Evolutionary conservation across 805 yeast genomes (phyloP).

Genomic region (Lachancea thermotolerans): DNA sequence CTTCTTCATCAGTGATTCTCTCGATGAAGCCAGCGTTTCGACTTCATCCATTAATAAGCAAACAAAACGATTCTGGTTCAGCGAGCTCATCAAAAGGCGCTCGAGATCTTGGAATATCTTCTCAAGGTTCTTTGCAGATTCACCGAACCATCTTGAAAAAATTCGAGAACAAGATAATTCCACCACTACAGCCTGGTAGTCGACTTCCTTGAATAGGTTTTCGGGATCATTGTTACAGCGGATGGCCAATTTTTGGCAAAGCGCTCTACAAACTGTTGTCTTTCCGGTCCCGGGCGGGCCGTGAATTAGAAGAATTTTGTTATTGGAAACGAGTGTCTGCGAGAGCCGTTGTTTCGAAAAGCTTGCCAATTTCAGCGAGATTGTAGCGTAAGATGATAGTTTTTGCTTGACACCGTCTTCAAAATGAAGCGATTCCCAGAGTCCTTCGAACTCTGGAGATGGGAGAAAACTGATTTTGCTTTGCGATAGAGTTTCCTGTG

Average conservation of each 20-base stretch:
- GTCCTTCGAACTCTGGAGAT: slow-evolving; percentile 23
- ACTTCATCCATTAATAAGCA: slow-evolving; percentile 41
- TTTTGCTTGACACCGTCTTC: slow-evolving; percentile 28
- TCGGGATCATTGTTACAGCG: slow-evolving; percentile 8
- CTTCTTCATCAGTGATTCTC: slow-evolving; percentile 31
- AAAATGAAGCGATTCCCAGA: slow-evolving; percentile 34
- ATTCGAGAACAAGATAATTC: slow-evolving; percentile 39
- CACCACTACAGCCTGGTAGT: slow-evolving; percentile 29
- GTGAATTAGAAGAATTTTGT: slow-evolving; percentile 30
- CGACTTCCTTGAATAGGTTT: neutral
- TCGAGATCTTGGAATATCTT: slow-evolving; percentile 33
- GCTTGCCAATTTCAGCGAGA: slow-evolving; percentile 24
- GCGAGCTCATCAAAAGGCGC: slow-evolving; percentile 15
- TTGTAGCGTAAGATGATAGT: slow-evolving; percentile 30
- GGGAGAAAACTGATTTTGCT: slow-evolving; percentile 27
- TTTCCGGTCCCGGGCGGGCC: slow-evolving; percentile 47
- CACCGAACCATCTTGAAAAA: slow-evolving; percentile 43
- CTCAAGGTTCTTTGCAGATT: slow-evolving; percentile 38
- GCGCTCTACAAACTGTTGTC: slow-evolving; percentile 36
- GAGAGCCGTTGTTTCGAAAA: slow-evolving; percentile 4
- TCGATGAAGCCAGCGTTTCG: slow-evolving; percentile 39
- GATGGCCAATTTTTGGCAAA: slow-evolving; percentile 37
- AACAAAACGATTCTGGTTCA: slow-evolving; percentile 20
- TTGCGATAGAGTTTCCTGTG: slow-evolving; percentile 15
- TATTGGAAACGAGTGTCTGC: slow-evolving; percentile 15